Evolutionary conservation across 1,284 basidiomycete species (phyloP).

Genomic region (Ganoderma meredithae): DNA sequence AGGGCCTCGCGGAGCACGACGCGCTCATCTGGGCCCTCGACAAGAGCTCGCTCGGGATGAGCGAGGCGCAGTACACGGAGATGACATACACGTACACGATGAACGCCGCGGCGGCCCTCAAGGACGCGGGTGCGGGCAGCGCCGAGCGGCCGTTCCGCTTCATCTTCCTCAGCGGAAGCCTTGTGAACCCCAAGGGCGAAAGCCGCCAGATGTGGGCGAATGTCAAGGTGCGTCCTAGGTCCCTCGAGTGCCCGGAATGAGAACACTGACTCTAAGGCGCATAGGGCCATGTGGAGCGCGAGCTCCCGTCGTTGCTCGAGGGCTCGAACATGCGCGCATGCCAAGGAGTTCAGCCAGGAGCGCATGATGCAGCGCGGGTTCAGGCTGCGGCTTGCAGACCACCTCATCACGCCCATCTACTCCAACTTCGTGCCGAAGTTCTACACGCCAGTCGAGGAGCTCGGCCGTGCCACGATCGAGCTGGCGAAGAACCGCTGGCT

Average conservation of each 20-base stretch:
- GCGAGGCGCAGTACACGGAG: conserved; percentile 46
- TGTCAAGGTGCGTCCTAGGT: conserved; percentile 42
- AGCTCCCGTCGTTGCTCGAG: conserved; percentile 36
- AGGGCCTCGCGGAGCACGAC: conserved; percentile 45
- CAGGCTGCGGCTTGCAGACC: conserved; percentile 27
- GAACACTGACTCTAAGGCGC: neutral
- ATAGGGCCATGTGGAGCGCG: conserved; percentile 43
- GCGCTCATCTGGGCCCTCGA: conserved; percentile 52
- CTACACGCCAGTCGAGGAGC: conserved; percentile 36
- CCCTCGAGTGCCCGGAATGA: neutral
- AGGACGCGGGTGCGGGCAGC: conserved; percentile 40
- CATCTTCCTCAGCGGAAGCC: conserved; percentile 44
- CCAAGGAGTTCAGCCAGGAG: conserved; percentile 38
- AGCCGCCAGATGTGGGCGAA: conserved; percentile 42
- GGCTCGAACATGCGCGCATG: conserved; percentile 35
- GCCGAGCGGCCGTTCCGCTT: conserved; percentile 42
- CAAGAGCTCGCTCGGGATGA: conserved; percentile 41
- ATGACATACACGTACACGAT: conserved; percentile 47
- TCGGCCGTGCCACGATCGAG: conserved; percentile 39
- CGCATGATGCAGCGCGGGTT: conserved; percentile 38
- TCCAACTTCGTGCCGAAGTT: conserved; percentile 27
- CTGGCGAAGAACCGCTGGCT: conserved; percentile 43
- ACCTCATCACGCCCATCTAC: conserved; percentile 25
- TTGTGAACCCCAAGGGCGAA: conserved; percentile 42
- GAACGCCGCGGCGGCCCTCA: conserved; percentile 42